Conservation (phyloP, 2,329 filamentous ascomycete species). For the Paecilomyces variotii region DNA sequence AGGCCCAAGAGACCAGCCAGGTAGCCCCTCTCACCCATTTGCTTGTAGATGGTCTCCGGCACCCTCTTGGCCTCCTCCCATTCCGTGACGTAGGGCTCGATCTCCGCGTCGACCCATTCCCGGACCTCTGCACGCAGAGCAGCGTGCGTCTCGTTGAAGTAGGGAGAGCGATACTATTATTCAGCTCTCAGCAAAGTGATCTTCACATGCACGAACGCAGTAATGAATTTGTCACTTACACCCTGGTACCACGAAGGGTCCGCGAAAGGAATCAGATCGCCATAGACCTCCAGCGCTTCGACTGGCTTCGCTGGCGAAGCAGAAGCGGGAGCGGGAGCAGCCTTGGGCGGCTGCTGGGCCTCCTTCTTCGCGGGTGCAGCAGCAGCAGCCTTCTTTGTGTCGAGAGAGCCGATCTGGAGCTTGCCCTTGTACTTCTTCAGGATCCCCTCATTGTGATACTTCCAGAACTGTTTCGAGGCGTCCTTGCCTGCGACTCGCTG, state of each 20-base stretch:
- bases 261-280: conserved; percentile 79
- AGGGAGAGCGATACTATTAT: conserved; percentile 80
- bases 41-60: conserved; percentile 82
- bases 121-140: conserved; percentile 85
- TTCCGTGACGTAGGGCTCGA: conserved; percentile 86
- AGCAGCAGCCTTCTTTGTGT: conserved; percentile 65
- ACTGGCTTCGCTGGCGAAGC: conserved; percentile 44
- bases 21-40: conserved; percentile 89
- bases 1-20: conserved; percentile 82
- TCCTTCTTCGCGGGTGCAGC: conserved; percentile 44
- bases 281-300: conserved; percentile 76
- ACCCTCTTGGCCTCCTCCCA: conserved; percentile 96
- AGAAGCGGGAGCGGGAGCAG: conserved; percentile 13
- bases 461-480: conserved; percentile 62
- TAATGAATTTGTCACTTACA: conserved; percentile 46
- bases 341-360: conserved; percentile 46
- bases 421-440: conserved; percentile 56
- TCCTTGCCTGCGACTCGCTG: conserved; percentile 59
- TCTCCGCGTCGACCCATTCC: conserved; percentile 80
- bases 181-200: conserved; percentile 3
- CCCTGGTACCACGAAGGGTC: conserved; percentile 94
- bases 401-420: conserved; percentile 63
- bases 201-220: neutral
- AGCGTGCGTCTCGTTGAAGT: conserved; percentile 90
- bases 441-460: conserved; percentile 54